Evolutionary conservation across 306 rosid genomes (phyloP), one percentile per base, ranked within the genome.

Genomic region (Gynostemma pentaphyllum): DNA sequence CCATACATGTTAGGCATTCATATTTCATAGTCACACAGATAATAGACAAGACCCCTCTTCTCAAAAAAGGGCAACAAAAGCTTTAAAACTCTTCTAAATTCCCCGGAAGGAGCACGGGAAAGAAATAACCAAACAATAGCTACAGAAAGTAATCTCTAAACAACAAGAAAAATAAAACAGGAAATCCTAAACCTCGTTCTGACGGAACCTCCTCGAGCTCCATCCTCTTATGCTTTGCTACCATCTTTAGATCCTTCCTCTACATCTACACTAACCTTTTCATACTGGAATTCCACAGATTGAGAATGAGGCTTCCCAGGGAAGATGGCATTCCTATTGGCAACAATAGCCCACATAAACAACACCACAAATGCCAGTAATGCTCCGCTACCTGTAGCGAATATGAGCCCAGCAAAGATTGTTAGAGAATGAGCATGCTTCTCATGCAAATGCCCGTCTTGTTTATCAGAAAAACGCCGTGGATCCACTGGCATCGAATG

Each of bases 251-350:
- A 37, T 39, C 32, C 80, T 37, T 81, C 75, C 67, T 81, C 89
- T 65, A 82, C 86, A 57, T 85, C 74, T 26, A 88, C 87, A 62
- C 75, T 70, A 68, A 88, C 76, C 67, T 82, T 82, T 48, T 88
- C 84, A 46, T 88, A 88, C 82, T 73, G 81, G 69, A 79, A 56
- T 66, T 74, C 87, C 1, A 19, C 24, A 69, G 74, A 30, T 32
- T 75, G 66, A 69, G 74, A 30, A 27, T 75, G 66, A 15, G 74
- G 39, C 72, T 67, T 79, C 8, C 16, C 63, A 5, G 70, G 70
- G 48, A 66, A 66, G 22, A 59, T 78, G 5, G 72, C 60, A 24
- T 61, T 61, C 68, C 68, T 65, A 23, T 56, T 66, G 13, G 68
- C 76, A 24, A 81, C 34, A 5, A 85, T 78, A 4, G 67, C 89